Percentiles rank a stretch among this genome's conserved stretches.
Conservation (phyloP, 2,329 filamentous ascomycete species). For the Aspergillus sp. region DNA sequence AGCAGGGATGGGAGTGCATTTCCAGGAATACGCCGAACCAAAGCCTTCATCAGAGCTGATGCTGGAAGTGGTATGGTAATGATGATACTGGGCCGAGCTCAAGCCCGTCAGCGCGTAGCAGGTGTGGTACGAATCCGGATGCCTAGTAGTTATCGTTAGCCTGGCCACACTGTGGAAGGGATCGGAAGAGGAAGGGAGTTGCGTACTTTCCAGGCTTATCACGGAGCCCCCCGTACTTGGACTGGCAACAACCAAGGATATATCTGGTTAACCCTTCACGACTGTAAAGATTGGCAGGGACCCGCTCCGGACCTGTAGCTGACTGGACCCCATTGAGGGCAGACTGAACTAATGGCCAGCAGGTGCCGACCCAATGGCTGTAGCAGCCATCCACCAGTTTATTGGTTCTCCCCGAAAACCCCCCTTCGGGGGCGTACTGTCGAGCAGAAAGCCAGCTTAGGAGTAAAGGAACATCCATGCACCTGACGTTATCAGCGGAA, state of each 20-base stretch:
- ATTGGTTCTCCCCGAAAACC: slow-evolving; percentile 91
- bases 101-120: slow-evolving; percentile 88
- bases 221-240: slow-evolving; percentile 75
- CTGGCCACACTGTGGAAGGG: no score
- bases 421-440: slow-evolving; percentile 88
- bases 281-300: slow-evolving; percentile 61
- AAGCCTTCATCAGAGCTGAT: slow-evolving; percentile 35
- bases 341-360: slow-evolving; percentile 88
- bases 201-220: slow-evolving; percentile 91
- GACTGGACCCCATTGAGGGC: slow-evolving; percentile 61
- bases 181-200: neutral
- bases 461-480: slow-evolving; percentile 74
- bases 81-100: slow-evolving; percentile 74
- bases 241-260: slow-evolving; percentile 84
- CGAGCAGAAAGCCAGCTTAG: slow-evolving; percentile 86
- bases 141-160: slow-evolving; percentile 49
- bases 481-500: slow-evolving; percentile 50
- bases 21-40: slow-evolving; percentile 43
- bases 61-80: slow-evolving; percentile 47
- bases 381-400: slow-evolving; percentile 98
- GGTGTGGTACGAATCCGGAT: slow-evolving; percentile 86
- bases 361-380: slow-evolving; percentile 95
- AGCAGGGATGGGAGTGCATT: slow-evolving; percentile 42
- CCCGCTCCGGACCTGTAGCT: slow-evolving; percentile 23
- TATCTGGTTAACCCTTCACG: slow-evolving; percentile 85